These are phyloP conservation scores for Eremochloa ophiuroides DNA, from an alignment of 176 grass and related monocot genomes.

Conservation along the genomic window DNA sequence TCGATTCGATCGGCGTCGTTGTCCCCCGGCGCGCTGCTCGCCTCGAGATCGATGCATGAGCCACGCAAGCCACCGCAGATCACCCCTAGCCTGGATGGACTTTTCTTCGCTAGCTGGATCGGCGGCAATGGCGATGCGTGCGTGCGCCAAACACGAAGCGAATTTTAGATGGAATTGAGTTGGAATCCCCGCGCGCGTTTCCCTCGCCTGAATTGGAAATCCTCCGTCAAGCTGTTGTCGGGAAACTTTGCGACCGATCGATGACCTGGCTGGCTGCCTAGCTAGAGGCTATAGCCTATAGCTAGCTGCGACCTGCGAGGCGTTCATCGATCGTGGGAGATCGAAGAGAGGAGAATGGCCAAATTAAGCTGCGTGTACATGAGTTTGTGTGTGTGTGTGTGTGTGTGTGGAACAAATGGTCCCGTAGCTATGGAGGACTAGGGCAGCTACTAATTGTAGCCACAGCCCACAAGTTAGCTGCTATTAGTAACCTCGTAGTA, in stretches of 20 bases:
- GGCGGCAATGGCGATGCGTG: not conserved
- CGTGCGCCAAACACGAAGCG: conserved; percentile 32
- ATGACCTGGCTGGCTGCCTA: too few species aligned
- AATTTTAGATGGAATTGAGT: not conserved
- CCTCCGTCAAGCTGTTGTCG: not conserved
- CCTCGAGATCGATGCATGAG: conserved; percentile 24
- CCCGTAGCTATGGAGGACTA: conserved; percentile 19
- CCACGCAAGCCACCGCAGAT: not conserved
- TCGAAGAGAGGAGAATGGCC: too few species aligned
- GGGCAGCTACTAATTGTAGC: conserved; percentile 5
- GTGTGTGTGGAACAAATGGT: conserved; percentile 5
- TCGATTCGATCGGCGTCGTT: not conserved
- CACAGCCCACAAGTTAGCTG: not conserved
- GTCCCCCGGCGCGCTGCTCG: not conserved
- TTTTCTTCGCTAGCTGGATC: not conserved
- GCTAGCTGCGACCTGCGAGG: not conserved
- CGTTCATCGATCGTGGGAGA: not conserved
- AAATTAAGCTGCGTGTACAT: not conserved
- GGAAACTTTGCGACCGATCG: not conserved
- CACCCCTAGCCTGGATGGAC: not conserved
- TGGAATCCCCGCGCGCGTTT: not conserved
- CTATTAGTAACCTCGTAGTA: not conserved
- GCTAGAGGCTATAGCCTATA: too few species aligned
- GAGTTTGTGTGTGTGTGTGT: not conserved
- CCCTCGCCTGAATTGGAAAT: conserved; percentile 32